phyloP scores from a whole-genome alignment of 2,329 filamentous ascomycete genomes.

The Fusarium oligoseptatum region DNA sequence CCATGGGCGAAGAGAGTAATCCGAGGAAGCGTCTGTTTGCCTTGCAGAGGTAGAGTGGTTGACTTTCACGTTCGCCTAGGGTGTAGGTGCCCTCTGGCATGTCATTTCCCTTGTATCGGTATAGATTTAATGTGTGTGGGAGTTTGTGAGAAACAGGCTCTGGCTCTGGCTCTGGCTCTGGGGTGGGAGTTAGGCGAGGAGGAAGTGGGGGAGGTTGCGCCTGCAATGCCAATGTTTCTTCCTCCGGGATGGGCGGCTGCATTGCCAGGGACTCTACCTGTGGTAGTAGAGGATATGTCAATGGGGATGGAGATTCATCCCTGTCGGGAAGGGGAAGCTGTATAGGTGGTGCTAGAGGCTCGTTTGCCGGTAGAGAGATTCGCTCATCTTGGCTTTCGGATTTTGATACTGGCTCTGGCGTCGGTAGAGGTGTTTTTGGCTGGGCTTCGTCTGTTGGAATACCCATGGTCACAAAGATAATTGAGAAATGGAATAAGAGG shows the following conservation, averaged over 20 bases:
- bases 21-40: conserved; percentile 26
- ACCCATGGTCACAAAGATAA: conserved; percentile 1
- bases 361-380: not conserved
- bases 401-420: conserved; percentile 28
- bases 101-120: conserved; percentile 15
- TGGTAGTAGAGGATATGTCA: not conserved
- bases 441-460: not conserved
- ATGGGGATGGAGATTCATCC: not conserved
- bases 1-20: conserved; percentile 19
- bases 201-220: not conserved
- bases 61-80: conserved; percentile 37
- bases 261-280: not conserved
- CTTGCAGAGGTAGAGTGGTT: conserved; percentile 39
- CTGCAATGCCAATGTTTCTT: not conserved
- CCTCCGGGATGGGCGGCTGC: not conserved
- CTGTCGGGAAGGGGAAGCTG: not conserved
- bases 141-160: conserved; percentile 29
- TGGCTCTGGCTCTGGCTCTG: conserved; percentile 7
- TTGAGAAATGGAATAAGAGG: not conserved
- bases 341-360: not conserved
- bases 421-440: conserved; percentile 2
- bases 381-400: conserved; percentile 9
- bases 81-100: conserved; percentile 12
- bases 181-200: not conserved
- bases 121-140: conserved; percentile 41